Percentiles rank a stretch among this genome's conserved stretches.
These are phyloP conservation scores for Kodamaea sp. DNA, from an alignment of 1,139 yeast species.

Conservation along the genomic window DNA sequence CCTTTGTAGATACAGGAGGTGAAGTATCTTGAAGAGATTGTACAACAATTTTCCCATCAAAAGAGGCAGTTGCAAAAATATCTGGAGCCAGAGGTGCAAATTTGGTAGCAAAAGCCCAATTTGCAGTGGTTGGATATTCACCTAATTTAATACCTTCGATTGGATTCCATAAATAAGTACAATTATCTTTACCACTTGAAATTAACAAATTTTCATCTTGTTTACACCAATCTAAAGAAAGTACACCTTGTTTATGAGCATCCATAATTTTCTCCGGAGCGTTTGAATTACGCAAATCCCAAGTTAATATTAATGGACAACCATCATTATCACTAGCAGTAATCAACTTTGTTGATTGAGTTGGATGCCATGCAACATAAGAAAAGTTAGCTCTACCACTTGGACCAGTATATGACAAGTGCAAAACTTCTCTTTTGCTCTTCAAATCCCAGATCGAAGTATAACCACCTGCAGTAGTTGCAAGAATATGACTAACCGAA, in stretches of 20 bases:
- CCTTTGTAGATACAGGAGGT: slow-evolving; percentile 46
- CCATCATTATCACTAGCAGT: slow-evolving; percentile 85
- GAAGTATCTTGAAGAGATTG: slow-evolving; percentile 84
- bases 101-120: slow-evolving; percentile 87
- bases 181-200: slow-evolving; percentile 89
- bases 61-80: slow-evolving; percentile 87
- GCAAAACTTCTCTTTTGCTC: slow-evolving; percentile 83
- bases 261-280: slow-evolving; percentile 74
- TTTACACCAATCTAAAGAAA: slow-evolving; percentile 90
- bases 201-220: slow-evolving; percentile 76
- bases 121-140: slow-evolving; percentile 86
- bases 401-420: slow-evolving; percentile 61
- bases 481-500: slow-evolving; percentile 80
- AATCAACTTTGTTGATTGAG: slow-evolving; percentile 74
- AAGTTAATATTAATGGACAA: slow-evolving; percentile 76
- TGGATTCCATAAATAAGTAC: slow-evolving; percentile 91
- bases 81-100: slow-evolving; percentile 91
- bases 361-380: slow-evolving; percentile 85
- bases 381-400: slow-evolving; percentile 59
- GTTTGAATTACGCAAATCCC: slow-evolving; percentile 93
- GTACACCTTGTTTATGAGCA: slow-evolving; percentile 86
- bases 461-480: slow-evolving; percentile 78
- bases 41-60: slow-evolving; percentile 79
- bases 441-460: slow-evolving; percentile 94
- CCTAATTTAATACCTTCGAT: slow-evolving; percentile 65